Base-by-base conservation (phyloP, 495 filamentous ascomycete genomes). In the Amniculicola lignicola region DNA sequence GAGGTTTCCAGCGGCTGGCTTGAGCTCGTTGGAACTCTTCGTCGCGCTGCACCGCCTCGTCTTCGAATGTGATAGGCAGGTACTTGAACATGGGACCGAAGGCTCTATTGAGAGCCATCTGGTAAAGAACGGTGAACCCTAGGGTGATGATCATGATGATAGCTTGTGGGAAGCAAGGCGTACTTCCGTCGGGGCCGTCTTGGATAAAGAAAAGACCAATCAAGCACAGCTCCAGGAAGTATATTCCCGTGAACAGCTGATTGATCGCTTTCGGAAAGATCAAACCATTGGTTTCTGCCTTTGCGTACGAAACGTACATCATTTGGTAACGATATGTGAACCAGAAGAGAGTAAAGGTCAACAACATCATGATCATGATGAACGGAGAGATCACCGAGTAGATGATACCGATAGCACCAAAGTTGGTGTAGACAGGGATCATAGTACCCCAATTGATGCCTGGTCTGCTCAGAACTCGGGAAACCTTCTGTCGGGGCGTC, bases 311-410 rank as follows among this genome's bases (percentile, higher is more conserved):
- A 49, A 98, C 90, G 65, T 96, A 97, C 37, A 98, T 82, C 69
- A 93, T 95, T 66, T 92, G 93, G 72, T 98, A 97, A 19, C 92
- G 87, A 70, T 97, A 90, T 3, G 90, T 92, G 49, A 95, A 82
- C 92, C 92, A 98, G 67, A 98, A 90, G 2, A 98, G 76, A 55
- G 83, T 81, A 72, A 97, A 97, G 0, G 92, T 97, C 68, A 95
- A 82, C 64, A 96, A 84, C 56, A 93, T 92, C 75, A 98, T 97
- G 37, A 98, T 68, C 40, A 94, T 77, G 62, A 98, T 96, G 41
- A 97, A 77, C 5, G 93, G 93, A 1, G 92, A 83, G 29, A 97
- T 85, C 45, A 96, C 81, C 35, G 80, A 89, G 73, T 98, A 98
- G 52, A 96, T 90, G 56, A 98, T 71, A 9, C 81, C 92, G 60